Evolutionary conservation across 805 yeast genomes (phyloP), one percentile per base, ranked within the genome.

Genomic region (Kluyveromyces nonfermentans): DNA sequence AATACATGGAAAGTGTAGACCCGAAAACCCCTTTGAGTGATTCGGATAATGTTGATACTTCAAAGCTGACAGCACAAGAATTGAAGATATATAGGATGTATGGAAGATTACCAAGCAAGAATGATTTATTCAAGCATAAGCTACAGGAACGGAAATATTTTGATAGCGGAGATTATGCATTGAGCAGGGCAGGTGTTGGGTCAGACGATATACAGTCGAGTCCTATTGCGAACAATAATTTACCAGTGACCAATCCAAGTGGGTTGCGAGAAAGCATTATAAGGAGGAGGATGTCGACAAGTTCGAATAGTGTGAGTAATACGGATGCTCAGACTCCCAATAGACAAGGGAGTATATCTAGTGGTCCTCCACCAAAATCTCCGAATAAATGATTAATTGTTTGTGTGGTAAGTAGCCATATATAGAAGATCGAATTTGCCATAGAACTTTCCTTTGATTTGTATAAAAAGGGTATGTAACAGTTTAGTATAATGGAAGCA

Each of bases 81-180:
- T 70, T 82, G 59, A 80, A 80, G 48, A 69, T 89, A 18, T 82
- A 80, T 64, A 80, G 76, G 55, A 65, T 88, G 69, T 88, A 89
- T 62, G 97, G 96, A 25, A 84, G 80, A 59, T 68, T 88, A 40
- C 97, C 96, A 19, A 75, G 88, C 21, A 81, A 78, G 45, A 80
- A 82, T 45, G 95, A 87, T 50, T 69, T 88, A 17, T 70, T 88
- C 41, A 73, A 82, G 41, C 77, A 82, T 48, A 85, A 83, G 59
- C 68, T 85, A 54, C 85, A 84, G 63, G 96, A 88, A 50, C 77
- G 95, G 55, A 89, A 87, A 68, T 88, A 84, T 63, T 89, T 88
- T 57, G 97, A 88, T 59, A 83, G 94, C 49, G 96, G 96, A 8
- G 97, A 88, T 64, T 88, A 88, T 63, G 96, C 96, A 9, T 75